Evolutionary conservation across 768 basidiomycete species (phyloP).

Genomic region (Tricholoma sp.): DNA sequence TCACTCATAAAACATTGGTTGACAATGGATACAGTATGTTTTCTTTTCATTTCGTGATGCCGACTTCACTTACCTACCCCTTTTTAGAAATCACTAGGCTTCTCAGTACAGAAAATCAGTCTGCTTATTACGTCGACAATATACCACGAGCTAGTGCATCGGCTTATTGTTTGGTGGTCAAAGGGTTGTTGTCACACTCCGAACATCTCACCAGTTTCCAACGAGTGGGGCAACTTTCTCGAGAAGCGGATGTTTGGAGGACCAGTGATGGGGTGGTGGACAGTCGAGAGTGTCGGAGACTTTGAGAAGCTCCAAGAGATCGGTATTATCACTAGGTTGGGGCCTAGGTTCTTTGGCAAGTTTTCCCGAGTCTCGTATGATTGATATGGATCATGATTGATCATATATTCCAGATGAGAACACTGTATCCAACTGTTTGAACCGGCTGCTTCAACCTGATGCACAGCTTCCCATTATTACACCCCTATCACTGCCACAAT

Average conservation of each 20-base stretch:
- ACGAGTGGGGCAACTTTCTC: background rate
- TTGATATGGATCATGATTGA: background rate
- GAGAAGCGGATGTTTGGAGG: background rate
- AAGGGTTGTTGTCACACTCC: background rate
- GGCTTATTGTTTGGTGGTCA: background rate
- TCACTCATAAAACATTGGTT: background rate
- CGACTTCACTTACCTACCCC: background rate
- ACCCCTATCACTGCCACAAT: background rate
- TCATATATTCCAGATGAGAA: background rate
- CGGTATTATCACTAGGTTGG: background rate
- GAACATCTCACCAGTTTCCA: background rate
- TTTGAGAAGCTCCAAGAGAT: background rate
- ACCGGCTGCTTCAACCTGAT: background rate
- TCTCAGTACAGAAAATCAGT: background rate
- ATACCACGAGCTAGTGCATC: background rate
- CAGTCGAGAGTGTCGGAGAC: background rate
- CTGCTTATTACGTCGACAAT: background rate
- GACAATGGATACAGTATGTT: background rate
- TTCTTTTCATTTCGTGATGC: background rate
- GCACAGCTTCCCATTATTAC: background rate
- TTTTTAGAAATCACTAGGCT: background rate
- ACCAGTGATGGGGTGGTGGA: background rate
- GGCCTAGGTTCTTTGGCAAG: background rate
- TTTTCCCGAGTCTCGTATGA: background rate
- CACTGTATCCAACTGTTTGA: background rate